phyloP scores from a whole-genome alignment of 2,329 filamentous ascomycete species.

The Exophiala calicioides region DNA sequence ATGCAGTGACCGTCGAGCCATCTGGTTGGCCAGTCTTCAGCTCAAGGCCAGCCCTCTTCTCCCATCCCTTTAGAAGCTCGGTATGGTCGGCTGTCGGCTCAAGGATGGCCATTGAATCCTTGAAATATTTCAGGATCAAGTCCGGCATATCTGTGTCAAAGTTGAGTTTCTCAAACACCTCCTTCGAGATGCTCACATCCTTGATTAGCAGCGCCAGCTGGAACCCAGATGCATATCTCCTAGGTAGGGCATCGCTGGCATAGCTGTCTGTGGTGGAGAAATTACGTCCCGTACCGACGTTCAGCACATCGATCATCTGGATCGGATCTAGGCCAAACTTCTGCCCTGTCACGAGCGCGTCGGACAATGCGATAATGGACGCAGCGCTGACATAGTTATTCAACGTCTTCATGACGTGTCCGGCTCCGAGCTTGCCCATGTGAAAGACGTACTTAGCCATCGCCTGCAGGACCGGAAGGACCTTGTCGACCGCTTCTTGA shows the following conservation, averaged over 20 bases:
- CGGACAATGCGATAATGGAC: constrained; percentile 25
- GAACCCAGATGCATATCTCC: constrained; percentile 26
- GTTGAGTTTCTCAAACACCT: constrained; percentile 24
- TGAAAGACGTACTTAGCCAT: constrained; percentile 30
- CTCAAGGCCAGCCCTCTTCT: constrained; percentile 21
- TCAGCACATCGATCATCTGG: constrained; percentile 44
- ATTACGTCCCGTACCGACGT: constrained; percentile 41
- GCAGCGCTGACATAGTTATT: constrained; percentile 30
- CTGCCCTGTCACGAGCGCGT: constrained; percentile 25
- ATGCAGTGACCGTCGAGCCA: constrained; percentile 18
- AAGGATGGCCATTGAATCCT: constrained; percentile 15
- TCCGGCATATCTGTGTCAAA: constrained; percentile 25
- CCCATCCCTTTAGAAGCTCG: constrained; percentile 24
- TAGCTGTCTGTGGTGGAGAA: constrained; percentile 39
- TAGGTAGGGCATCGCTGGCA: constrained; percentile 27
- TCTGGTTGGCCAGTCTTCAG: constrained; percentile 20
- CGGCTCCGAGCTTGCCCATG: constrained; percentile 26
- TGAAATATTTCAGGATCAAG: constrained; percentile 31
- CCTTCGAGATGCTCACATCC: constrained; percentile 27
- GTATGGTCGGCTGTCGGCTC: constrained; percentile 23
- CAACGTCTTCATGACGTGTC: constrained; percentile 29
- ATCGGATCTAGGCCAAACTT: constrained; percentile 28
- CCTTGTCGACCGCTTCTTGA: constrained; percentile 20
- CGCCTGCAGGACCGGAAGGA: constrained; percentile 23
- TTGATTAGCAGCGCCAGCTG: constrained; percentile 27